Evolutionary conservation across 2,329 filamentous ascomycete species (phyloP), one percentile per base, ranked within the genome.

Genomic region (Parasarocladium wereldwijsianum): DNA sequence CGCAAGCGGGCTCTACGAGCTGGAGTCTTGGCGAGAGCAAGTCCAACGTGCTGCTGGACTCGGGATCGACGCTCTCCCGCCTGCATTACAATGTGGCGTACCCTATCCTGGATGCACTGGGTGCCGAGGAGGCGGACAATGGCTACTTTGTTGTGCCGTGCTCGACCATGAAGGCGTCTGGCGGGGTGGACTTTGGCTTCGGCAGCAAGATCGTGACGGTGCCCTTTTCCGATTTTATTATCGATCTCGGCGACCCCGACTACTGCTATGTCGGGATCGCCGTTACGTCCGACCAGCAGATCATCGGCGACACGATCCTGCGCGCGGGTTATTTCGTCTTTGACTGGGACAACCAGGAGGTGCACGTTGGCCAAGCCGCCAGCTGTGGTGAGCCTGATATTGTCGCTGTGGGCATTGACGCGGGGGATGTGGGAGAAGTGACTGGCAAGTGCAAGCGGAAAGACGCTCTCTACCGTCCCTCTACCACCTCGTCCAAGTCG

Each of bases 121-220:
- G 51, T 8, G 61, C 57, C 0, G 20, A 42, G 17, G 45, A 52
- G 12, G 54, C 59, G 30, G 47, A 49, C 6, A 40, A 54, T 7
- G 62, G 60, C 17, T 59, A 56, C 31, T 69, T 56, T 40, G 45
- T 43, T 18, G 55, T 66, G 2, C 46, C 54, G 16, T 70, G 66
- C 44, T 34, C 40, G 2, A 40, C 54, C 20, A 51, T 53, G 7
- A 30, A 50, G 4, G 23, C 44, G 4, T 35, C 40, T 3, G 61
- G 57, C 9, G 57, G 51, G 8, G 48, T 70, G 30, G 54, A 64
- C 39, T 70, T 71, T 34, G 52, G 49, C 21, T 66, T 70, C 22
- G 51, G 50, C 14, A 33, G 39, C 31, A 57, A 52, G 36, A 45
- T 43, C 5, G 47, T 69, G 17, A 46, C 40, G 7, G 60, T 66